phyloP scores from a whole-genome alignment of 169 alveolate genomes.

The Babesia ovis region DNA sequence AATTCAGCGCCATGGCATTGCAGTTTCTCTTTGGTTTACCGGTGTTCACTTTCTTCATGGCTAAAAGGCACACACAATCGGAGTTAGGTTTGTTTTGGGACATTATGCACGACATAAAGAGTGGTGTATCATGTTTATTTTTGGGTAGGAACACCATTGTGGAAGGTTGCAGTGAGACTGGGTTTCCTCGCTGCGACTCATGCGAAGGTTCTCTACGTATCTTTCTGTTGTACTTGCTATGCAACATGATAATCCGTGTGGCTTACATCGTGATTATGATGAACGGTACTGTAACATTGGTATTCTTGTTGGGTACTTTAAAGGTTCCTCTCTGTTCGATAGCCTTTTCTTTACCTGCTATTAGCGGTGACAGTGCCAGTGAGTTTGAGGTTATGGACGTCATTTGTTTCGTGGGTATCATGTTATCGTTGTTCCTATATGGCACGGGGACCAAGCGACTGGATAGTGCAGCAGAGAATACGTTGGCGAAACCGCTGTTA shows the following conservation, averaged over 20 bases:
- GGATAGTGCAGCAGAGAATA: constrained; percentile 10
- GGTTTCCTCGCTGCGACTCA: constrained; percentile 42
- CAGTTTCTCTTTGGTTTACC: constrained; percentile 44
- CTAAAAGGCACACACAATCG: constrained; percentile 1
- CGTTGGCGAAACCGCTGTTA: constrained; percentile 56
- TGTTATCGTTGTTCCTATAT: constrained; percentile 46
- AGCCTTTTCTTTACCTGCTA: constrained; percentile 56
- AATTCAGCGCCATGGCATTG: constrained; percentile 16
- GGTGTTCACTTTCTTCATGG: constrained; percentile 3
- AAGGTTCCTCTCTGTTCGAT: constrained; percentile 68
- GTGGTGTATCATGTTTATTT: constrained; percentile 54
- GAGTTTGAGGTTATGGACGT: constrained; percentile 42
- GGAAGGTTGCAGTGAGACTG: constrained; percentile 50
- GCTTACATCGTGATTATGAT: constrained; percentile 63
- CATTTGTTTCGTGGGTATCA: constrained; percentile 57
- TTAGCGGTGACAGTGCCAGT: constrained; percentile 65
- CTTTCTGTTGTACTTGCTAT: constrained; percentile 29
- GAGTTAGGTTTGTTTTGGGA: constrained; percentile 16
- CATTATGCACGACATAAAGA: constrained; percentile 5
- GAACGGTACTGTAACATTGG: constrained; percentile 63
- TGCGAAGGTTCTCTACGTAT: constrained; percentile 52
- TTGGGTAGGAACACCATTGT: constrained; percentile 52
- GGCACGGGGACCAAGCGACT: constrained; percentile 46
- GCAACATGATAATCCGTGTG: constrained; percentile 50
- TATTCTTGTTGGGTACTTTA: constrained; percentile 53